Evolutionary conservation across 169 alveolate species (phyloP).

Genomic region (Eimeria acervulina): DNA sequence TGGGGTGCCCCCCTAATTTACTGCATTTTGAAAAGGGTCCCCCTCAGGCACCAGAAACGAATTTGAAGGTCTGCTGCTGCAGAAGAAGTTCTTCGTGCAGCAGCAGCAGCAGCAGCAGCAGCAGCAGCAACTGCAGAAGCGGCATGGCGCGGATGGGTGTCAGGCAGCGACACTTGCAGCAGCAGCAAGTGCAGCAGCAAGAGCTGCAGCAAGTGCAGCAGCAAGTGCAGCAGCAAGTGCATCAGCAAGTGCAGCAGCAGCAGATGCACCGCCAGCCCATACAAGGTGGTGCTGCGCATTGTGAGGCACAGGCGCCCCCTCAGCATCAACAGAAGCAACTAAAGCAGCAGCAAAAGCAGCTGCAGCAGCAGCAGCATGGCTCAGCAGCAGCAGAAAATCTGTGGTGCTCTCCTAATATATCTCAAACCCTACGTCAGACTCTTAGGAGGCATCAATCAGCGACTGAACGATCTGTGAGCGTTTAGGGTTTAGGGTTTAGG

Average conservation of each 20-base stretch:
- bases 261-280: not conserved
- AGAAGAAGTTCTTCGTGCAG: not conserved
- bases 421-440: not conserved
- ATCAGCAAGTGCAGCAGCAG: not conserved
- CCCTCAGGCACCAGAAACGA: not conserved
- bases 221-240: not conserved
- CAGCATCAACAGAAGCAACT: not conserved
- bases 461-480: slow-evolving; percentile 35
- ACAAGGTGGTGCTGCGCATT: not conserved
- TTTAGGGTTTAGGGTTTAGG: slow-evolving; percentile 60
- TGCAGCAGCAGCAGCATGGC: slow-evolving; percentile 46
- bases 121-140: not conserved
- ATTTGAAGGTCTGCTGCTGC: not conserved
- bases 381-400: slow-evolving; percentile 11
- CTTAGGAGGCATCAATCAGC: slow-evolving; percentile 18
- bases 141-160: not conserved
- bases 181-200: slow-evolving; percentile 20
- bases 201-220: not conserved
- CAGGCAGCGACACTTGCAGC: not conserved
- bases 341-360: not conserved
- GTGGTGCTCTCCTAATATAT: not conserved
- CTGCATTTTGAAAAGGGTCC: not conserved
- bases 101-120: slow-evolving; percentile 16
- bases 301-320: not conserved
- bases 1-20: not conserved